Conservation (phyloP, 192 early-diverging fungal genomes). For the Podila verticillata region DNA sequence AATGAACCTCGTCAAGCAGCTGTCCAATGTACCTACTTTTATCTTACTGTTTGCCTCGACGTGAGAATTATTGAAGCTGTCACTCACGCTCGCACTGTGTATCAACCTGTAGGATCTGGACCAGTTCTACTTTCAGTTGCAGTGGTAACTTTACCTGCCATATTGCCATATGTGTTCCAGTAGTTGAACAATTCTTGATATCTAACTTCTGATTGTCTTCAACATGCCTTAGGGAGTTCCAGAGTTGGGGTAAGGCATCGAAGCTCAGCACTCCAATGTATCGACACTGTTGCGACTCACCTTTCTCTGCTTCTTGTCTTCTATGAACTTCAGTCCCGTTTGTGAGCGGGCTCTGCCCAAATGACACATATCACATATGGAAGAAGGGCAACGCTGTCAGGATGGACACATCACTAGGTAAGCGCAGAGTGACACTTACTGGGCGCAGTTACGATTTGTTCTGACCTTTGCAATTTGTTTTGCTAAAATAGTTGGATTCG, state of each 20-base stretch:
- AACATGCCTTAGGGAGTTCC: conserved; percentile 33
- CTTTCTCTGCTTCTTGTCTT: neutral
- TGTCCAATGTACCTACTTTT: conserved; percentile 13
- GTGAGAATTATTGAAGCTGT: neutral
- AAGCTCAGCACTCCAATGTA: too few species aligned
- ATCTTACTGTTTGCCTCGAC: neutral
- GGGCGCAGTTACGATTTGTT: neutral
- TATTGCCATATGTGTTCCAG: neutral
- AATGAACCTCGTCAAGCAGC: conserved; percentile 45
- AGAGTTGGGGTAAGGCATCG: conserved; percentile 38
- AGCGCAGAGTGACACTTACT: neutral
- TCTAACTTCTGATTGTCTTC: too few species aligned
- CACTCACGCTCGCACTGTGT: neutral
- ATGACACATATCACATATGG: conserved; percentile 52
- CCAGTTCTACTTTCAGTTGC: conserved; percentile 49
- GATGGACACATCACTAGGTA: conserved; percentile 51
- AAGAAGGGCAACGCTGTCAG: conserved; percentile 51
- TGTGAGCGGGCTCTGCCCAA: conserved; percentile 50
- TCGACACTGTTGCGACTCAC: neutral
- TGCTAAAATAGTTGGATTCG: conserved; percentile 29
- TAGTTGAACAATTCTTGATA: too few species aligned
- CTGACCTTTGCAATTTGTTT: neutral
- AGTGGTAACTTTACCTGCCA: conserved; percentile 18
- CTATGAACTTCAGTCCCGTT: conserved; percentile 25
- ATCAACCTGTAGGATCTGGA: conserved; percentile 29